Evolutionary conservation across 2,329 filamentous ascomycete species (phyloP), one percentile per base, ranked within the genome.

Genomic region (Aspergillus jensenii): DNA sequence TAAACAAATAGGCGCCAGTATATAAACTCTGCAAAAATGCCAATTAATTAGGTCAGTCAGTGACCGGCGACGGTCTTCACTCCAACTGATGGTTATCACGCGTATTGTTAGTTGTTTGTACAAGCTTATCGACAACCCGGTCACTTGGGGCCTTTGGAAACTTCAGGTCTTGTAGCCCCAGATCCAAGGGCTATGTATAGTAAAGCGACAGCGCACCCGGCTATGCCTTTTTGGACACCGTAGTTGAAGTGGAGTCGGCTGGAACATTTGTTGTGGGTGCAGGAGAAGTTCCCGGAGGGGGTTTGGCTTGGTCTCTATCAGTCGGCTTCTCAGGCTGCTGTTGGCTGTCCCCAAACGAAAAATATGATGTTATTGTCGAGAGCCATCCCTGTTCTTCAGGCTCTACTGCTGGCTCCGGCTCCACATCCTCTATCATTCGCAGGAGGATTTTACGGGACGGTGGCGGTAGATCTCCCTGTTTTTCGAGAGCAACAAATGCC

Each of bases 401-500:
- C 19, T 66, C 63, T 27, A 68, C 61, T 15, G 61, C 62, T 33
- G 69, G 66, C 19, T 73, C 66, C 27, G 70, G 64, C 46, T 68
- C 65, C 9, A 66, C 62, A 52, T 77, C 73, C 67, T 74, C 77
- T 1, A 79, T 68, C 44, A 76, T 72, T 12, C 66, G 68, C n/a
- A 77, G 74, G 9, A 79, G 64, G 33, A 79, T 75, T 8, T 72
- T 67, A 40, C 66, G 55, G 1, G 65, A 57, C 1, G 65, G 50
- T 48, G 74, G 73, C 9, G 64, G 52, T 3, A 68, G 48, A 43
- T 69, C 66, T 56, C 68, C 72, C 44, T 73, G 68, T 61, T 76
- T 78, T 63, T 82, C 79, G 43, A 82, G 59, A 11, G 76, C 72
- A 8, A 78, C 68, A 41, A 81, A 62, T 11, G 77, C 76, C 57